Conservation (phyloP, 2,329 filamentous ascomycete genomes). For the Aspergillus sp. region DNA sequence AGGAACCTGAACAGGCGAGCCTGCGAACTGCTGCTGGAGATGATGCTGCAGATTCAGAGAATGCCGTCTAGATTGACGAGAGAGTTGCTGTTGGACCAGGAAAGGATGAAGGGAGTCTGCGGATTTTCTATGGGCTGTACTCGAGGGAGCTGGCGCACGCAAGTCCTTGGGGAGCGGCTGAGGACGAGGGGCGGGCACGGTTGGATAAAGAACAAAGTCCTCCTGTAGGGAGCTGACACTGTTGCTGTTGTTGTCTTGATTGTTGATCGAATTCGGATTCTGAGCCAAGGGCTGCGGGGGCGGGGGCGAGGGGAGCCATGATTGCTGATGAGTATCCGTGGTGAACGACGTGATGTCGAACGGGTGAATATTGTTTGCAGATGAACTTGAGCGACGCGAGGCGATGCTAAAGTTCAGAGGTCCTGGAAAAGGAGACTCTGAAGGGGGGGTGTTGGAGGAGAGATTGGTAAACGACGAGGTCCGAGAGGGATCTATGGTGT, state of each 20-base stretch:
- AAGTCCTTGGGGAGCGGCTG: slow-evolving; percentile 22
- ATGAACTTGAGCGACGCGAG: slow-evolving; percentile 40
- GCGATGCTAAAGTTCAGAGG: slow-evolving; percentile 43
- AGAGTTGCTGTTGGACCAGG: slow-evolving; percentile 27
- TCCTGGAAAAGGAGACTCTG: slow-evolving; percentile 41
- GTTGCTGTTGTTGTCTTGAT: slow-evolving; percentile 24
- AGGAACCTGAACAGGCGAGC: slow-evolving; percentile 33
- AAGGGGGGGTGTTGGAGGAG: slow-evolving; percentile 25
- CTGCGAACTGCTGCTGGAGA: slow-evolving; percentile 27
- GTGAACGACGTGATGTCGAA: slow-evolving; percentile 44
- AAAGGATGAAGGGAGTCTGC: slow-evolving; percentile 21
- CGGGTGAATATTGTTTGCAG: slow-evolving; percentile 28
- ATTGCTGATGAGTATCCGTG: slow-evolving; percentile 45
- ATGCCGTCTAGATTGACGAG: slow-evolving; percentile 26
- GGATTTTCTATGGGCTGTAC: slow-evolving; percentile 32
- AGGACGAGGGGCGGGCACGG: slow-evolving; percentile 26
- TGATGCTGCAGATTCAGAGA: slow-evolving; percentile 32
- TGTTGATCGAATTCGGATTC: slow-evolving; percentile 21
- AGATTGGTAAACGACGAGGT: slow-evolving; percentile 20
- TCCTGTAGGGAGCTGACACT: slow-evolving; percentile 27
- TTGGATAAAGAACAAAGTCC: slow-evolving; percentile 44
- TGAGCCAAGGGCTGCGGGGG: slow-evolving; percentile 39
- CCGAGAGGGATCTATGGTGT: slow-evolving; percentile 36
- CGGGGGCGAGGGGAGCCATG: slow-evolving; percentile 45
- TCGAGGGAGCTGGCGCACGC: slow-evolving; percentile 30